Base-by-base conservation (phyloP, 345 rosid species). In the Salix viminalis region DNA sequence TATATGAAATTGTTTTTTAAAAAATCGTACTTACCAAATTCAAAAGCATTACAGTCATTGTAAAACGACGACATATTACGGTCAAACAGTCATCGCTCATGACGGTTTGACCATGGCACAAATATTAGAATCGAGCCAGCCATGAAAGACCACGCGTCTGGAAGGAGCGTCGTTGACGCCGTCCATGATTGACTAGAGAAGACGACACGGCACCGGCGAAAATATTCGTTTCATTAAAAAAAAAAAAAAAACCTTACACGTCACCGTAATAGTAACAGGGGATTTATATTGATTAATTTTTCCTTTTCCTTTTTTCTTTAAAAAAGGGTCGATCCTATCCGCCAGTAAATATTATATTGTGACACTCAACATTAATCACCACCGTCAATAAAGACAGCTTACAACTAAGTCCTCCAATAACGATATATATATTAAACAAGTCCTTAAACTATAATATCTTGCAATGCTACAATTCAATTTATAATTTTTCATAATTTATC, bases 291-390 rank as follows among this genome's bases (percentile, higher is more conserved):
- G n/a, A 6, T 18, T 50, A 18, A 18, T 50, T 50, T 50, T 18
- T 18, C 16, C 16, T 46, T 46, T 44, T 44, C 16, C 16, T 4
- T 12, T 34, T 34, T 34, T 34, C 1, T 34, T 34, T 4, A 5
- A 34, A 34, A 34, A 13, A 13, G 13, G 16, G 16, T 46, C 56
- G 8, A 6, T 76, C 60, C 75, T 79, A 77, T 60, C 76, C 82
- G 46, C 71, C 69, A 77, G 21, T 18, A 30, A 64, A 50, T 16
- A 5, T 50, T 50, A 50, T 16, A 50, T 21, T 18, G 56, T 50
- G 19, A 50, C 56, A 18, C 18, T 5, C 21, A 50, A 5, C 8
- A 5, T 18, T 50, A 6, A 18, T 18, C 21, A 6, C 56, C 56
- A 18, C n/a, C 56, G 1, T 6, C 56, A 50, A 50, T 50, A 50